Percentiles rank a stretch among this genome's conserved stretches.
Evolutionary conservation across 257 asterid genomes (phyloP).

Genomic region (Solanum rostratum): DNA sequence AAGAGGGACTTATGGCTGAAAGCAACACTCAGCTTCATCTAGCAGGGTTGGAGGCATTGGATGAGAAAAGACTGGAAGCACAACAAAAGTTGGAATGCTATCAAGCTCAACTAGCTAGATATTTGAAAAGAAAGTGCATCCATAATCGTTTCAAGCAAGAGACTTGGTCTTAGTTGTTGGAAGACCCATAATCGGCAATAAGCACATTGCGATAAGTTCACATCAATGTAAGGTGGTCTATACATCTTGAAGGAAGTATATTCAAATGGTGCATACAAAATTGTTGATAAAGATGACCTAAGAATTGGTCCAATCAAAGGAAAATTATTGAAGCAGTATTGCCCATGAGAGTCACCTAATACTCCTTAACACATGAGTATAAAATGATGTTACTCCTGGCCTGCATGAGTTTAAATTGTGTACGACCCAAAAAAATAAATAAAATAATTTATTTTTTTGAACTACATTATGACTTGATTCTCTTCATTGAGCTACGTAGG

Average conservation of each 20-base stretch:
- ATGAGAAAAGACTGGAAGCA: background rate
- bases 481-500: background rate
- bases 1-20: background rate
- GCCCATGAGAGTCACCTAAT: no score
- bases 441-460: background rate
- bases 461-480: background rate
- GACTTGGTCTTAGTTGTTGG: no score
- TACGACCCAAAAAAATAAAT: no score
- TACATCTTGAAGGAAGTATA: background rate
- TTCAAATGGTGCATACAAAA: no score
- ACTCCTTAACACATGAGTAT: no score
- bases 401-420: background rate
- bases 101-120: background rate
- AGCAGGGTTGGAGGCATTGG: background rate
- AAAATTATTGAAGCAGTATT: no score
- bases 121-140: no score
- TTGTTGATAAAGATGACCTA: no score
- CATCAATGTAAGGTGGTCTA: background rate
- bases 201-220: no score
- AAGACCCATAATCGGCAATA: background rate
- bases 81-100: background rate
- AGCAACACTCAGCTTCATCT: background rate
- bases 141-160: no score
- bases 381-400: no score
- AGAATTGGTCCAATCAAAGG: no score